Conservation (phyloP, 306 rosid genomes). For the Neltuma alba region DNA sequence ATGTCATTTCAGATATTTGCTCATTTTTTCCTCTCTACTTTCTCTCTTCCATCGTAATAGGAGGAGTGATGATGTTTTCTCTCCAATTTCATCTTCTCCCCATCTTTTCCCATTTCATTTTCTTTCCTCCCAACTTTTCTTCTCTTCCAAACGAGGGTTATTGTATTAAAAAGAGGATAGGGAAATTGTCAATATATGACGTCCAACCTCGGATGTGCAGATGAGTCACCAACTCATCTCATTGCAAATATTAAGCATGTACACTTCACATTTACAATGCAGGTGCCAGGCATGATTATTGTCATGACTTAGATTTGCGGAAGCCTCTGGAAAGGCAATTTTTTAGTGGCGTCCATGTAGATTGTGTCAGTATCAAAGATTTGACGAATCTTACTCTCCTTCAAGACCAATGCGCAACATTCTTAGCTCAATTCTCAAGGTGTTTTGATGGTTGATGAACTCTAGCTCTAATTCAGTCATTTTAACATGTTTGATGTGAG, state of each 20-base stretch:
- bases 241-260: background rate
- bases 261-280: slow-evolving; percentile 4
- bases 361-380: slow-evolving; percentile 73
- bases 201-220: background rate
- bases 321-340: slow-evolving; percentile 80
- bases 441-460: slow-evolving; percentile 18
- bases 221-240: background rate
- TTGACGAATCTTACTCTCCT: slow-evolving; percentile 58
- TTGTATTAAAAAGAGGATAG: background rate
- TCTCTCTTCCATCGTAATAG: too few species aligned
- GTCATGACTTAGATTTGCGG: slow-evolving; percentile 84
- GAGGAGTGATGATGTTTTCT: too few species aligned
- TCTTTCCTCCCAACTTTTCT: too few species aligned
- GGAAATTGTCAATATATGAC: background rate
- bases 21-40: too few species aligned
- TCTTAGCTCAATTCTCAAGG: slow-evolving; percentile 76
- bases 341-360: slow-evolving; percentile 55
- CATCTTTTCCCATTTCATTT: too few species aligned
- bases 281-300: slow-evolving; percentile 66
- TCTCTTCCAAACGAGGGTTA: too few species aligned
- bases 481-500: background rate
- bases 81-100: too few species aligned
- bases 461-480: slow-evolving; percentile 5
- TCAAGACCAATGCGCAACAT: slow-evolving; percentile 66
- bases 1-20: too few species aligned